These are phyloP conservation scores for Colletotrichum musicola DNA, from an alignment of 2,329 filamentous ascomycete species.

Conservation along the genomic window DNA sequence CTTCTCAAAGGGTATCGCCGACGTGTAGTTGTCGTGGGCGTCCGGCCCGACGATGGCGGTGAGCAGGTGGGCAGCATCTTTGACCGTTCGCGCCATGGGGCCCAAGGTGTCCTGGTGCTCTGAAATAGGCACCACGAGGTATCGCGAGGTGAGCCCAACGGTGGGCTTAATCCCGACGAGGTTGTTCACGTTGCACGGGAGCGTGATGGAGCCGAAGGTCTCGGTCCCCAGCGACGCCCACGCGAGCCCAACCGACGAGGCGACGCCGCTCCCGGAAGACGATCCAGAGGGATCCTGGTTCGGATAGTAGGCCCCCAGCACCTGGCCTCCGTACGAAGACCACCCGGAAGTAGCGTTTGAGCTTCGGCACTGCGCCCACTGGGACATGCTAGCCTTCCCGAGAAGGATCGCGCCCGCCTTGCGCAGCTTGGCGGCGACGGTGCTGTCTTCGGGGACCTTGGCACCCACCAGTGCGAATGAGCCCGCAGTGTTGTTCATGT, in stretches of 20 bases:
- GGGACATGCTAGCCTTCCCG: conserved; percentile 74
- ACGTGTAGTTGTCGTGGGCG: conserved; percentile 73
- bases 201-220: conserved; percentile 74
- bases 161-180: conserved; percentile 78
- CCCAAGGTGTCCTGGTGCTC: conserved; percentile 76
- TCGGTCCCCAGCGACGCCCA: conserved; percentile 58
- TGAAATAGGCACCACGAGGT: conserved; percentile 75
- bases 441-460: conserved; percentile 67
- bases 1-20: conserved; percentile 62
- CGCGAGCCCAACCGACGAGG: conserved; percentile 67
- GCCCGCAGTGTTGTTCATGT: conserved; percentile 73
- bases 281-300: conserved; percentile 73
- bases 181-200: conserved; percentile 66
- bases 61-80: conserved; percentile 73
- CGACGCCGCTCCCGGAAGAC: conserved; percentile 73
- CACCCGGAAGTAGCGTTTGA: conserved; percentile 71
- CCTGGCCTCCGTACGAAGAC: conserved; percentile 74
- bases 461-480: conserved; percentile 73
- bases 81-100: conserved; percentile 73
- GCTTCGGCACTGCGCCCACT: conserved; percentile 75
- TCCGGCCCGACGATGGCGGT: conserved; percentile 74
- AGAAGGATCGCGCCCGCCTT: conserved; percentile 73
- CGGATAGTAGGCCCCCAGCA: conserved; percentile 70
- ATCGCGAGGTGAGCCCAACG: conserved; percentile 72
- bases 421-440: conserved; percentile 70